Evolutionary conservation across 2,329 filamentous ascomycete species (phyloP), one percentile per base, ranked within the genome.

Genomic region (Knoxdaviesia proteae): DNA sequence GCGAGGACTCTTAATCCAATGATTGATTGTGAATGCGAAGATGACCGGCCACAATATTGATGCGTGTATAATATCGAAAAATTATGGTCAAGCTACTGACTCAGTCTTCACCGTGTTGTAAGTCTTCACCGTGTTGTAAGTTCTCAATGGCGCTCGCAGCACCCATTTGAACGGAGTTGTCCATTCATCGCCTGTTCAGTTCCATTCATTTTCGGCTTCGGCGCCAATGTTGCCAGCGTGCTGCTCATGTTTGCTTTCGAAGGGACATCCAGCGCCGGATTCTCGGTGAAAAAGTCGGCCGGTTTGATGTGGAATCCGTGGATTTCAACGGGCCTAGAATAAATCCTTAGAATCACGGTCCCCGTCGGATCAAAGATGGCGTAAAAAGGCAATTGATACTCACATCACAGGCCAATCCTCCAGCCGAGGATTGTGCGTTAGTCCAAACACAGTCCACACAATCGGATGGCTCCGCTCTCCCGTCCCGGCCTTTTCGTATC

Each of bases 321-420:
- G 32, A 61, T 63, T 49, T 68, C 64, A 34, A 63, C 61, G 34
- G 64, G 64, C 64, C 63, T 67, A 33, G 34, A n/a, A 29, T 29
- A 7, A 7, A 32, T 11, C 11, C 36, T 45, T 32, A 43, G 38
- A 33, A n/a, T 32, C 6, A 36, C 6, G 30, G 36, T 11, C 29
- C 41, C 34, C 31, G 36, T 32, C 10, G n/a, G 10, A n/a, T 10
- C 20, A 8, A 37, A 35, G 20, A 20, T 20, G 35, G 36, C 37
- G 32, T 33, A 33, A 42, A 33, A 36, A 39, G 30, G n/a, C 9
- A 36, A 9, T 38, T 8, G 32, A 33, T 6, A 60, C 64, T 61
- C 50, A 67, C 64, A 67, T 68, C 7, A 67, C 64, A 5, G 64
- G 64, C 64, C 64, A 67, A 46, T 68, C 63, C 48, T 68, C 63